Evolutionary conservation across 108 stramenopile species (phyloP).

Genomic region (Cylindrotheca closterium): DNA sequence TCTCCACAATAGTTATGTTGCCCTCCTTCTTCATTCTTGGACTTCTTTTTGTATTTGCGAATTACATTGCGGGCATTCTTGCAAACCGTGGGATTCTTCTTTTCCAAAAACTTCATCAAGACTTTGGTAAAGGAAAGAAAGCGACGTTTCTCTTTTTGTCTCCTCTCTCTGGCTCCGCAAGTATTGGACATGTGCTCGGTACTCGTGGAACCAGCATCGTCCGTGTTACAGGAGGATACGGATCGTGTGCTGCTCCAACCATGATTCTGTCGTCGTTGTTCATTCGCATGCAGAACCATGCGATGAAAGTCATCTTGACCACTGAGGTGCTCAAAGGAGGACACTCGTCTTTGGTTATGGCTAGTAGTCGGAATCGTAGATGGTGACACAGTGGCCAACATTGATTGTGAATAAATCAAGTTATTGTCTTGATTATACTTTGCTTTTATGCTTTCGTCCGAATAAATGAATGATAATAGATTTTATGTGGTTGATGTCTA

Average conservation of each 20-base stretch:
- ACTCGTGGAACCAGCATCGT: constrained; percentile 1
- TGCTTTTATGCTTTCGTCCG: no score
- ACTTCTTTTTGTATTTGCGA: constrained; percentile 57
- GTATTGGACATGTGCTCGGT: constrained; percentile 28
- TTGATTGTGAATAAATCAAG: no score
- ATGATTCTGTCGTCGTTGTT: neutral
- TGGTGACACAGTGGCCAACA: neutral
- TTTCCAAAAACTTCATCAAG: constrained; percentile 64
- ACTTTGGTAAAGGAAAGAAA: constrained; percentile 64
- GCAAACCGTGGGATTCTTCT: constrained; percentile 47
- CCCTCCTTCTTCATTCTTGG: constrained; percentile 34
- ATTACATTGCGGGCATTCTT: constrained; percentile 49
- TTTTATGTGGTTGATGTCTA: no score
- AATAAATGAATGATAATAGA: no score
- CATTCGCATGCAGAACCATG: no score
- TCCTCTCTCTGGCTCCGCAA: constrained; percentile 5
- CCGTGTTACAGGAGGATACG: neutral
- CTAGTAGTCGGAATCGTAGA: neutral
- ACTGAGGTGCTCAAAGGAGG: neutral
- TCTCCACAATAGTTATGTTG: no score
- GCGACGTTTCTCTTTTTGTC: constrained; percentile 49
- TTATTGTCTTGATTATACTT: no score
- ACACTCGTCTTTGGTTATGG: neutral
- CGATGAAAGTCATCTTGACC: no score
- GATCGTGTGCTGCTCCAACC: neutral